Evolutionary conservation across 2,329 filamentous ascomycete genomes (phyloP), one percentile per base, ranked within the genome.

Genomic region (Byssothecium circinans): DNA sequence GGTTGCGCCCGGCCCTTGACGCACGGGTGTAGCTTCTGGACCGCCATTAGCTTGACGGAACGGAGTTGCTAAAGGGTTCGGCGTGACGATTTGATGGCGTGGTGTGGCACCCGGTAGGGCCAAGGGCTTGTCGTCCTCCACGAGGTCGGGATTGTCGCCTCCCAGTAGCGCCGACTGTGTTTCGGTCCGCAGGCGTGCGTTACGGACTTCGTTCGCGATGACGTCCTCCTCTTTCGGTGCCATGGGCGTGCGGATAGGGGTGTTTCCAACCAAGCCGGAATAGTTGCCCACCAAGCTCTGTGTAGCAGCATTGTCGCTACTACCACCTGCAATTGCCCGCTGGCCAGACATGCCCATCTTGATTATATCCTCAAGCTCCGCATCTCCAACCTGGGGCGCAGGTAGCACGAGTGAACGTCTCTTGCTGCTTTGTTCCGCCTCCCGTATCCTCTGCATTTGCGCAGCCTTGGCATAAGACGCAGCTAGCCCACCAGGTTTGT

Each of bases 321-420:
- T 84, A 36, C 83, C 82, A 4, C 89, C 89, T 68, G 88, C 78
- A 62, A 85, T 91, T 35, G 94, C 94, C 42, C 87, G 85, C 65
- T 96, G 91, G 30, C 92, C 94, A 50, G 91, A 83, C 81, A 95
- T 88, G 36, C 94, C 92, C 91, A 97, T 95, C 77, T 99, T 99
- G 56, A 99, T 90, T 64, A 99, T 97, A 58, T 96, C 91, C 66
- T 99, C 94, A 49, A 99, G 78, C 73, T 99, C 94, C 35, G 84
- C 81, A 64, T 99, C 94, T 69, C 89, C 86, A 61, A 99, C 90
- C 73, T 99, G 94, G 8, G 94, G 94, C 19, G 88, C 78, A 8
- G 94, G 94, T 20, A 99, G 77, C 37, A 86, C 84, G n/a, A 99
- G 78, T 6, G 86, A 76, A 48, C 90, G 83, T 48, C 94, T 84